Evolutionary conservation across 2,329 filamentous ascomycete species (phyloP).

Genomic region (Neospermospora avenae): DNA sequence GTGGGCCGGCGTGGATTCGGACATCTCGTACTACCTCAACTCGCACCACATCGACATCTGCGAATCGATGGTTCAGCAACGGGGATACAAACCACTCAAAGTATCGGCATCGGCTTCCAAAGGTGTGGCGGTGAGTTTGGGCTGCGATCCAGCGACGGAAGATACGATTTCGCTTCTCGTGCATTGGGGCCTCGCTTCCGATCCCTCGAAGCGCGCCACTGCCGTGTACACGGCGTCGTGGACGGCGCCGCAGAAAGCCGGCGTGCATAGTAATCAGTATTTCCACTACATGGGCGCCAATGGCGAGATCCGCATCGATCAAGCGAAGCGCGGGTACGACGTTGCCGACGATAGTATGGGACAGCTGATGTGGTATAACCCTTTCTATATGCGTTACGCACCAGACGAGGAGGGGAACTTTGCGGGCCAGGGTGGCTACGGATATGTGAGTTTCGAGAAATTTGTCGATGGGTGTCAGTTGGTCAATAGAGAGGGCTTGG

Average conservation of each 20-base stretch:
- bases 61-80: constrained; percentile 79
- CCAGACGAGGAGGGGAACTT: constrained; percentile 96
- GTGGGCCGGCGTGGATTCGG: constrained; percentile 76
- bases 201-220: constrained; percentile 69
- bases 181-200: constrained; percentile 75
- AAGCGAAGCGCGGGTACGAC: constrained; percentile 92
- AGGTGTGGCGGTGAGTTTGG: constrained; percentile 74
- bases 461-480: constrained; percentile 84
- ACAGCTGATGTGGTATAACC: constrained; percentile 82
- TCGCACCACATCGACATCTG: constrained; percentile 91
- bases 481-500: constrained; percentile 70
- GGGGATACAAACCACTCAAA: constrained; percentile 70
- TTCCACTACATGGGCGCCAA: constrained; percentile 88
- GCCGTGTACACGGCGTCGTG: constrained; percentile 92
- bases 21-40: constrained; percentile 96
- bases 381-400: constrained; percentile 93
- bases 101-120: constrained; percentile 76
- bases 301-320: constrained; percentile 86
- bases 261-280: constrained; percentile 96
- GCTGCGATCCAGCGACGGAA: constrained; percentile 78
- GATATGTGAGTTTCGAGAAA: constrained; percentile 93
- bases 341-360: constrained; percentile 76
- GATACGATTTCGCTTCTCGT: constrained; percentile 91
- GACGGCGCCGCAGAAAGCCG: constrained; percentile 89
- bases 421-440: constrained; percentile 84